phyloP scores from a whole-genome alignment of 2,329 filamentous ascomycete species.

The Verruconis gallopava region DNA sequence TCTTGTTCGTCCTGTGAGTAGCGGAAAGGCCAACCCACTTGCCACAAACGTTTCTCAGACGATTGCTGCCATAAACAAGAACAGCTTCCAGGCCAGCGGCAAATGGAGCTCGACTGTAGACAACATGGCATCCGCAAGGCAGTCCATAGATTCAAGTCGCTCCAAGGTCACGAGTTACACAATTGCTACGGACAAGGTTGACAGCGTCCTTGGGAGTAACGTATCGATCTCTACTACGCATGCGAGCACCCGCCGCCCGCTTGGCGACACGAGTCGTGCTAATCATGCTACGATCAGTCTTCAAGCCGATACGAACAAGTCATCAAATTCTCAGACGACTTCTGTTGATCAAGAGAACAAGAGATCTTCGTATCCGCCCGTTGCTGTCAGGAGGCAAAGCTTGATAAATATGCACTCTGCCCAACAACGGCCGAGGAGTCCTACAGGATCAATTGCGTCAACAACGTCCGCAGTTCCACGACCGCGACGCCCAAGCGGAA shows the following conservation, averaged over 20 bases:
- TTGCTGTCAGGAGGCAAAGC: background rate
- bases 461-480: background rate
- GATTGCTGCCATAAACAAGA: constrained; percentile 9
- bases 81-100: background rate
- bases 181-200: background rate
- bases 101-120: background rate
- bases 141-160: background rate
- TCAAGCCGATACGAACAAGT: constrained; percentile 1
- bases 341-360: background rate
- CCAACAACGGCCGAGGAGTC: background rate
- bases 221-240: background rate
- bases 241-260: background rate
- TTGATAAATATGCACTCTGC: background rate
- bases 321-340: background rate
- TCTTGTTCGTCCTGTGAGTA: constrained; percentile 2
- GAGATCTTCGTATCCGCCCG: background rate
- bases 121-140: background rate
- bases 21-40: constrained; percentile 1
- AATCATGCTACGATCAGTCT: background rate
- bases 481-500: background rate
- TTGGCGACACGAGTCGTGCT: background rate
- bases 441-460: constrained; percentile 1
- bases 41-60: constrained; percentile 3
- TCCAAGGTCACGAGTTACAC: background rate
- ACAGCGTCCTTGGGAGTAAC: background rate